phyloP scores from a whole-genome alignment of 202 grass and related monocot genomes.

The Schoenoplectus tabernaemontani region DNA sequence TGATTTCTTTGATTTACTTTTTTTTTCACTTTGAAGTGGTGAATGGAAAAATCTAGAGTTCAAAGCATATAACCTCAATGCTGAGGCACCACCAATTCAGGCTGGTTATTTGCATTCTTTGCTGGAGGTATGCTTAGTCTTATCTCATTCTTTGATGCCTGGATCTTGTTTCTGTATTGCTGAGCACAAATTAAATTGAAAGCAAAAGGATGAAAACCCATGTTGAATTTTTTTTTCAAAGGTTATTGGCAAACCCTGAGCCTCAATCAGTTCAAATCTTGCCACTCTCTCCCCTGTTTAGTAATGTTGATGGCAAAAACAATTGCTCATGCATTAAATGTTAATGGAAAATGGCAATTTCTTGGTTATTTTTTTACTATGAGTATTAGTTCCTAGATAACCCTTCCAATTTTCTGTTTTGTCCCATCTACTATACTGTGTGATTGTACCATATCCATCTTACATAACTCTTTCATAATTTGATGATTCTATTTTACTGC shows the following conservation, averaged over 20 bases:
- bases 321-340: background rate
- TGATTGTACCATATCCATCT: background rate
- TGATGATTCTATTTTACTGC: background rate
- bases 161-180: background rate
- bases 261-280: background rate
- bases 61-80: slow-evolving; percentile 82
- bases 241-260: background rate
- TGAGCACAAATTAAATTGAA: background rate
- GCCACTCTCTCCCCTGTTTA: background rate
- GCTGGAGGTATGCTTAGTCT: slow-evolving; percentile 53
- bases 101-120: slow-evolving; percentile 66
- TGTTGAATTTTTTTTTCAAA: background rate
- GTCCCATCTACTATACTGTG: background rate
- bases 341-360: background rate
- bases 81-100: slow-evolving; percentile 63
- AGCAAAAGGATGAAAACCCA: slow-evolving; percentile 14
- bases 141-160: background rate
- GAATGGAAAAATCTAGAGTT: slow-evolving; percentile 95
- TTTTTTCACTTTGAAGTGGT: slow-evolving; percentile 48
- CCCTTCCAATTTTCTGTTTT: background rate
- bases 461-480: background rate
- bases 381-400: background rate
- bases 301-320: background rate
- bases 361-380: background rate
- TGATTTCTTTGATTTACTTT: slow-evolving; percentile 11